phyloP scores from a whole-genome alignment of 1,284 basidiomycete species.

The Apiotrichum akiyoshidainum region DNA sequence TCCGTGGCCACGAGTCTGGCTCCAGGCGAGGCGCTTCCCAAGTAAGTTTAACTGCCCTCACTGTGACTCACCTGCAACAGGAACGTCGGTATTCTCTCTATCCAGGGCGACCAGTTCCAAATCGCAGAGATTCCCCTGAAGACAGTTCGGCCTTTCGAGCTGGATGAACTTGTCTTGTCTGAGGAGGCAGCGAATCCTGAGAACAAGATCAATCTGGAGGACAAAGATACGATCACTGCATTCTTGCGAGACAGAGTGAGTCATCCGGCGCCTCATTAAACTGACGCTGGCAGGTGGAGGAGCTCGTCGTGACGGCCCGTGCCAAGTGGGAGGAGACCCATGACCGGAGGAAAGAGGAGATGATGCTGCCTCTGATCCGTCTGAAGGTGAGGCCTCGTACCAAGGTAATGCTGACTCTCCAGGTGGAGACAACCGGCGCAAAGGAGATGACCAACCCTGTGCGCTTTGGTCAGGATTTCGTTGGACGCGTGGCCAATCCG shows the following conservation, averaged over 20 bases:
- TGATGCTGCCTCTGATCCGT: constrained; percentile 84
- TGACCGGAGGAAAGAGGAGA: constrained; percentile 53
- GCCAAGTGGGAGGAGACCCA: constrained; percentile 76
- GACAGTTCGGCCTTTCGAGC: constrained; percentile 92
- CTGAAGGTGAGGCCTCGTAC: constrained; percentile 61
- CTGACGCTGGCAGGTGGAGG: constrained; percentile 61
- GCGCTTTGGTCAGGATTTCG: constrained; percentile 93
- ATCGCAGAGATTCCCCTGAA: constrained; percentile 80
- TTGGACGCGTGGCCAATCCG: constrained; percentile 87
- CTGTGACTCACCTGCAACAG: constrained; percentile 50
- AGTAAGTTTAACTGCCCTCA: constrained; percentile 56
- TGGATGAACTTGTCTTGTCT: constrained; percentile 72
- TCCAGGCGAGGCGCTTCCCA: constrained; percentile 82
- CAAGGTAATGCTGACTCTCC: constrained; percentile 5
- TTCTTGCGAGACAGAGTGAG: constrained; percentile 69
- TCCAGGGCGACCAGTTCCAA: constrained; percentile 82
- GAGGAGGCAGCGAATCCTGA: constrained; percentile 69
- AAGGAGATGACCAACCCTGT: constrained; percentile 90
- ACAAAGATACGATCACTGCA: constrained; percentile 75
- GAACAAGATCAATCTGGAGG: constrained; percentile 65
- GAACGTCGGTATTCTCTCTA: constrained; percentile 79
- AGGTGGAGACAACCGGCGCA: constrained; percentile 87
- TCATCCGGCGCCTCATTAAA: constrained; percentile 15
- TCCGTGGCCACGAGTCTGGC: constrained; percentile 90
- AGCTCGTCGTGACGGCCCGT: constrained; percentile 73